Base-by-base conservation (phyloP, 2,329 filamentous ascomycete genomes). In the Plectosphaerella cucumerina region DNA sequence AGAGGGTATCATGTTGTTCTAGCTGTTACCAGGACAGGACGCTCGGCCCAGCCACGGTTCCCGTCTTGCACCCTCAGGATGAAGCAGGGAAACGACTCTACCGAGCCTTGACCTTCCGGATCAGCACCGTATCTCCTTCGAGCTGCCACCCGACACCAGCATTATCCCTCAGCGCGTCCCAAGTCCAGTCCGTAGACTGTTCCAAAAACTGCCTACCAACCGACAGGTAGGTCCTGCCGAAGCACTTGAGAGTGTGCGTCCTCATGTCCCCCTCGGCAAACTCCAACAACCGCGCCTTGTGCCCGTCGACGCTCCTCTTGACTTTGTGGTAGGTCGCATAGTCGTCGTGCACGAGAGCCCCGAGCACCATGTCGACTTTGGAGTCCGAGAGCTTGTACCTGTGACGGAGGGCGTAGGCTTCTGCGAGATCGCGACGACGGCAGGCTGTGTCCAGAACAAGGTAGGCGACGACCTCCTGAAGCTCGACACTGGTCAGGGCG, bases 391-490 rank as follows among this genome's bases (percentile, higher is more conserved):
- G 78, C 8, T 67, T 67, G 66, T 88, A 87, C 21, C 70, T 65
- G 48, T 80, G 72, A 50, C 85, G 81, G 50, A 91, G 71, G 3
- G 80, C 75, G 62, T 87, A 90, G 2, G 93, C 94, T 50, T 86
- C 83, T 2, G 80, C 77, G 22, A 96, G 71, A 57, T 96, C 83
- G 12, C 81, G 78, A 57, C 92, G 84, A 21, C 94, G 85, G 65
- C 94, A 97, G 6, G 91, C 91, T 39, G 91, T 81, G 69, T 99
- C 94, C 22, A 99, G 80, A 46, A 97, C 84, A 22, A 90, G 77
- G 62, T 96, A 96, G 31, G 83, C 81, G 3, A 85, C 82, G 48
- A 95, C 87, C 61, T 97, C 94, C 46, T 85, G 81, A 4, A 90
- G 70, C 63, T 96, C 91, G 6, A 86, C 75, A 3, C 76, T 73